phyloP scores from a whole-genome alignment of 2,329 filamentous ascomycete genomes.

The Fusarium longipes region DNA sequence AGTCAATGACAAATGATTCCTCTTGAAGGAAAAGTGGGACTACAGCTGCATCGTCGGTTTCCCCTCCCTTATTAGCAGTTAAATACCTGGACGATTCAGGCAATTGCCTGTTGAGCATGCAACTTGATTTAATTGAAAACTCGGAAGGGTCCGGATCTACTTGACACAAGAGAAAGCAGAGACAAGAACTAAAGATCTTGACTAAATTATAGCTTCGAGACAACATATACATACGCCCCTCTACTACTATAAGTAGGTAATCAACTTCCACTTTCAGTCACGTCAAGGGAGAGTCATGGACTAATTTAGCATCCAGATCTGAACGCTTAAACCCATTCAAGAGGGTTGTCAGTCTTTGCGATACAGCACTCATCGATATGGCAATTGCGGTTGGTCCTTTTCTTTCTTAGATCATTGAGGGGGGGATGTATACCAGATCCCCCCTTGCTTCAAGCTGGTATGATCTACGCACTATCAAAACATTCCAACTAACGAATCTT shows the following conservation, averaged over 20 bases:
- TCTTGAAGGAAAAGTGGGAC: slow-evolving; percentile 42
- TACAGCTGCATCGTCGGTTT: slow-evolving; percentile 33
- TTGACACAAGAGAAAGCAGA: not conserved
- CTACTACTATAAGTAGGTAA: not conserved
- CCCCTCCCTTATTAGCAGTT: slow-evolving; percentile 24
- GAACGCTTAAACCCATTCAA: slow-evolving; percentile 9
- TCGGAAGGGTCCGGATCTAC: not conserved
- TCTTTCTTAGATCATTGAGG: not conserved
- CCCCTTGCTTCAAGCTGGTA: slow-evolving; percentile 31
- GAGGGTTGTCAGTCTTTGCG: slow-evolving; percentile 9
- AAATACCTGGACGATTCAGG: not conserved
- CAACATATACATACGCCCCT: not conserved
- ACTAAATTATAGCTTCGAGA: slow-evolving; percentile 2
- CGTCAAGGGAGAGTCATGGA: slow-evolving; percentile 19
- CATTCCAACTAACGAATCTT: slow-evolving; percentile 18
- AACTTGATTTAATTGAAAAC: not conserved
- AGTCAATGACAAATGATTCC: slow-evolving; percentile 33
- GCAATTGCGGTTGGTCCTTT: slow-evolving; percentile 43
- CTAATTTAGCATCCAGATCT: slow-evolving; percentile 8
- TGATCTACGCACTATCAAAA: not conserved
- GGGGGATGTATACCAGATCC: not conserved
- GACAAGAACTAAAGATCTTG: not conserved
- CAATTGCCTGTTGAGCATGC: slow-evolving; percentile 1
- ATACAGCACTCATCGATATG: slow-evolving; percentile 33
- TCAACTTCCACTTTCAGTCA: not conserved